Percentiles rank a stretch among this genome's conserved stretches.
phyloP scores from a whole-genome alignment of 176 grass and related monocot species.

The Puccinellia tenuiflora region DNA sequence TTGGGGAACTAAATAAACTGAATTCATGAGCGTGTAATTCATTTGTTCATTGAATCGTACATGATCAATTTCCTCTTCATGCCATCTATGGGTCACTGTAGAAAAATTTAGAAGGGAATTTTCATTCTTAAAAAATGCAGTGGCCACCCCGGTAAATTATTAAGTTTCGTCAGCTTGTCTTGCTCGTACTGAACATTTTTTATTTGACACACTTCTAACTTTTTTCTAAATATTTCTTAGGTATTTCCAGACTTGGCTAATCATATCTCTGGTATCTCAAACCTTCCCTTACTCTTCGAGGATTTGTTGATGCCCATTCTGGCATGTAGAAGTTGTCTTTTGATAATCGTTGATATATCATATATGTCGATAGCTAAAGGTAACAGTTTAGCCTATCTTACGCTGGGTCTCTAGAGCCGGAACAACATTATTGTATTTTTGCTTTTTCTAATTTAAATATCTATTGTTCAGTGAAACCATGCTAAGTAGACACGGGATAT shows the following conservation, averaged over 20 bases:
- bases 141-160: constrained; percentile 43
- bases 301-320: constrained; percentile 72
- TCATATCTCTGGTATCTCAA: constrained; percentile 74
- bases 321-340: constrained; percentile 56
- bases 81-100: constrained; percentile 80
- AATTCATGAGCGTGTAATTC: not conserved
- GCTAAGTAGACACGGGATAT: too few species aligned
- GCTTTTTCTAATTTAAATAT: constrained; percentile 6
- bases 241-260: constrained; percentile 52
- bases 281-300: constrained; percentile 57
- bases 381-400: constrained; percentile 28
- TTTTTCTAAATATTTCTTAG: constrained; percentile 41
- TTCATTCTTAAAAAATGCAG: constrained; percentile 85
- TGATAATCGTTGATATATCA: constrained; percentile 62
- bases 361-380: constrained; percentile 82
- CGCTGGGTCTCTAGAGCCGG: not conserved
- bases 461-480: not conserved
- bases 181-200: not conserved
- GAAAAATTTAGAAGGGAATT: too few species aligned
- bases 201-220: not conserved
- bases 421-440: not conserved
- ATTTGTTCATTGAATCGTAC: constrained; percentile 32
- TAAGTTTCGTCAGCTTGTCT: not conserved
- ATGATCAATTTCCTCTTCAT: constrained; percentile 95
- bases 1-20: not conserved